These are phyloP conservation scores for Babesia bovis DNA, from an alignment of 169 alveolate genomes.

Conservation along the genomic window DNA sequence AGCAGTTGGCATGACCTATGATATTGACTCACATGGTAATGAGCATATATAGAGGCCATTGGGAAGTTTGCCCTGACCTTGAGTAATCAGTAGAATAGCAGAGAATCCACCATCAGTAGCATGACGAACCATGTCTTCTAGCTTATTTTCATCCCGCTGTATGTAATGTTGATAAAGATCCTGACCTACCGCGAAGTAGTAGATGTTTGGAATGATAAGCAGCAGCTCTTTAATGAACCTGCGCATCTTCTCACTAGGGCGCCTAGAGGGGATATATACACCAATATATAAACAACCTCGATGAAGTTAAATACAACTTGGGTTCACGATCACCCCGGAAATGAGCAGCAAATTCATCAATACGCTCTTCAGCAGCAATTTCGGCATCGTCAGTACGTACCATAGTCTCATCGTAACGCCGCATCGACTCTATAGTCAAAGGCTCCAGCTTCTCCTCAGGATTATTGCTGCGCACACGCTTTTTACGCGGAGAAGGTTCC, in stretches of 20 bases:
- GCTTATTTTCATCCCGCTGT: conserved; percentile 60
- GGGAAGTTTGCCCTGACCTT: conserved; percentile 62
- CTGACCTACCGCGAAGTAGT: conserved; percentile 52
- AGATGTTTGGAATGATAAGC: conserved; percentile 46
- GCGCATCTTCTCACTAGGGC: conserved; percentile 67
- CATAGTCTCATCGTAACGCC: conserved; percentile 58
- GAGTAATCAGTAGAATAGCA: conserved; percentile 57
- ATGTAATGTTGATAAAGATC: neutral
- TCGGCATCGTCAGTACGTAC: conserved; percentile 49
- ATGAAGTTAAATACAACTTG: conserved; percentile 46
- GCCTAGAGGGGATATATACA: conserved; percentile 13
- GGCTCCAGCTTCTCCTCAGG: conserved; percentile 50
- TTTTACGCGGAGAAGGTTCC: conserved; percentile 1
- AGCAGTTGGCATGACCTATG: too few species aligned
- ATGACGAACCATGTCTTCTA: conserved; percentile 37
- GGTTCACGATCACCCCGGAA: conserved; percentile 57
- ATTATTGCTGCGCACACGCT: conserved; percentile 37
- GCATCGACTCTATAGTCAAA: conserved; percentile 64
- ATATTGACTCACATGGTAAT: conserved; percentile 41
- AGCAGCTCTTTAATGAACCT: conserved; percentile 63
- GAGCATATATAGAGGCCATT: conserved; percentile 59
- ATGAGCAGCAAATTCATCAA: conserved; percentile 62
- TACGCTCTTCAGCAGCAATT: conserved; percentile 55
- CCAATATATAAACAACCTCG: conserved; percentile 32
- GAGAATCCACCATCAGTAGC: conserved; percentile 47